These are phyloP conservation scores for Pugionium dolabratum DNA, from an alignment of 345 rosid genomes.

Conservation along the genomic window DNA sequence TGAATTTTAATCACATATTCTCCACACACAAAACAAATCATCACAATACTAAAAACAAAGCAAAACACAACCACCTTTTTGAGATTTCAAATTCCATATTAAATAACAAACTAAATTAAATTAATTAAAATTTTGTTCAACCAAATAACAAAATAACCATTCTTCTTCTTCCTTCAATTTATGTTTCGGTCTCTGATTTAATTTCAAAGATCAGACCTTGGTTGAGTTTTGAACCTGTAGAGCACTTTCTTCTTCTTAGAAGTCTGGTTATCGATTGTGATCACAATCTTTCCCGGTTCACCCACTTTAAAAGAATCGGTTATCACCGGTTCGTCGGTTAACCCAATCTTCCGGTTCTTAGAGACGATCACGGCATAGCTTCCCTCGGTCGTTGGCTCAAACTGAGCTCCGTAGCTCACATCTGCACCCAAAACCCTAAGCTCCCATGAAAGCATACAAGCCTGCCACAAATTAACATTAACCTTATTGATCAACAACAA, in stretches of 20 bases:
- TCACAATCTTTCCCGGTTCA: slow-evolving; percentile 72
- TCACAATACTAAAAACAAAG: slow-evolving; percentile 27
- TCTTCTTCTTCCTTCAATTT: slow-evolving; percentile 9
- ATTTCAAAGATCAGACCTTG: slow-evolving; percentile 37
- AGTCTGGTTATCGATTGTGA: slow-evolving; percentile 69
- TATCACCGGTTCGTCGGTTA: slow-evolving; percentile 64
- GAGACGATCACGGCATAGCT: slow-evolving; percentile 77
- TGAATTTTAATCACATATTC: slow-evolving; percentile 28
- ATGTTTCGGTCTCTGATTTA: neutral
- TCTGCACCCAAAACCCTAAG: slow-evolving; percentile 81
- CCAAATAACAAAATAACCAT: neutral
- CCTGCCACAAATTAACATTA: slow-evolving; percentile 45
- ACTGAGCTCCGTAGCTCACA: slow-evolving; percentile 78
- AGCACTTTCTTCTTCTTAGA: slow-evolving; percentile 89
- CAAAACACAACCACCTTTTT: slow-evolving; percentile 32
- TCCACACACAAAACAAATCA: slow-evolving; percentile 31
- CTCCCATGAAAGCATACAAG: slow-evolving; percentile 62
- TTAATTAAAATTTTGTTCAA: slow-evolving; percentile 3
- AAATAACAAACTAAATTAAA: slow-evolving; percentile 33
- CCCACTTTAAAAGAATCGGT: slow-evolving; percentile 58
- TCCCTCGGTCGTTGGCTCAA: slow-evolving; percentile 60
- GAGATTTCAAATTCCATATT: slow-evolving; percentile 36
- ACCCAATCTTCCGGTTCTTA: slow-evolving; percentile 56
- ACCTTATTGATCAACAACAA: slow-evolving; percentile 2
- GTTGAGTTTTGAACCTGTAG: slow-evolving; percentile 78